Base-by-base conservation (phyloP, 2,329 filamentous ascomycete species). In the Curvularia spicifera region DNA sequence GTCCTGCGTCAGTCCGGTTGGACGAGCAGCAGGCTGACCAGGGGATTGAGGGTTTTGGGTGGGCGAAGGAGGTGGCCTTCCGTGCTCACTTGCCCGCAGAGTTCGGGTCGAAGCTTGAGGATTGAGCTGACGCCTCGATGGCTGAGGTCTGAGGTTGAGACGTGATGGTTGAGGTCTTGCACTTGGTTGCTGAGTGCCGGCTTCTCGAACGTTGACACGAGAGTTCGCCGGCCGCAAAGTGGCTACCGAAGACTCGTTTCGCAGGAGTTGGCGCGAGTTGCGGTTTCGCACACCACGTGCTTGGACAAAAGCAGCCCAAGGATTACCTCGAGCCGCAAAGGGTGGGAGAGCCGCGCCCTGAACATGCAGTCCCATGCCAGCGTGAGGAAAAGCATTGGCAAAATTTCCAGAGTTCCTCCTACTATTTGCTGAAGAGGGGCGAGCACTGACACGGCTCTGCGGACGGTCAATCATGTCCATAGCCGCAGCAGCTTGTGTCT, bases 191-290 rank as follows among this genome's bases (percentile, higher is more conserved):
- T 64, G 69, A 35, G 55, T 61, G n/a, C 57, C 59, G 18, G 44
- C 53, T 46, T 79, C 76, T 46, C 71, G 70, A 3, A 78, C 63
- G 35, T 74, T 76, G 2, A 69, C 71, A 24, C 73, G 71, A 51
- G 75, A 78, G 46, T 59, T 71, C 5, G 66, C 64, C 26, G 75
- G 65, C 40, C 76, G 67, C 20, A 78, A 59, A 7, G 75, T 78
- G 20, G 74, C 76, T 9, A 70, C 76, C 8, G 77, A 78, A 13
- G 76, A 72, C 60, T 78, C 75, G 18, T 78, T 76, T 51, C 75
- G 70, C 9, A 78, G 66, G 22, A 70, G 67, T 26, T 75, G 70
- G 29, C 72, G 73, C 7, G 76, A 75, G 28, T 65, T 76, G 62
- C 37, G 71, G 60, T 57, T 73, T 51, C 43, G 58, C 26, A 64